Evolutionary conservation across 192 early-diverging fungal genomes (phyloP).

Genomic region (Coemansia javaensis): DNA sequence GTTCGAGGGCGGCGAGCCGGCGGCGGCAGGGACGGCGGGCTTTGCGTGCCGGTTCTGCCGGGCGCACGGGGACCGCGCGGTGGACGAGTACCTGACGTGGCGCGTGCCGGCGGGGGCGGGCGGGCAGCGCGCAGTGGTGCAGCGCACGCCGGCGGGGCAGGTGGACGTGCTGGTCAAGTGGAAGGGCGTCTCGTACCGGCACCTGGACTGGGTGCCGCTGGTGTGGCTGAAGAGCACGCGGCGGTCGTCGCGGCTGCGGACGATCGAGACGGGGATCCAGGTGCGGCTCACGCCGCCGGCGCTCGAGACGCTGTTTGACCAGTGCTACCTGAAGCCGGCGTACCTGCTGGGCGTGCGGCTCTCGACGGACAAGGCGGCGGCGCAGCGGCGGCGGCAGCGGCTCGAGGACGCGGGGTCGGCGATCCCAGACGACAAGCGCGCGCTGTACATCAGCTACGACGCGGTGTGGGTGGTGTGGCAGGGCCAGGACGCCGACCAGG

Average conservation of each 20-base stretch:
- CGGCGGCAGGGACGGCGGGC: not conserved
- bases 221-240: slow-evolving; percentile 12
- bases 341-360: slow-evolving; percentile 6
- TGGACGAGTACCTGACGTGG: slow-evolving; percentile 16
- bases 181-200: slow-evolving; percentile 24
- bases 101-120: not conserved
- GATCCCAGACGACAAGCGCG: not conserved
- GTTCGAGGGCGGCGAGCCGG: not conserved
- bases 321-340: not conserved
- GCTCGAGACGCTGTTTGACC: slow-evolving; percentile 5
- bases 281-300: not conserved
- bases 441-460: slow-evolving; percentile 6
- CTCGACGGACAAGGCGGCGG: not conserved
- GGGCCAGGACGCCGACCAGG: slow-evolving; percentile 9
- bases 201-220: slow-evolving; percentile 34
- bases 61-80: not conserved
- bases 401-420: not conserved
- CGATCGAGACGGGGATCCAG: not conserved
- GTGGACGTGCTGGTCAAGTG: slow-evolving; percentile 32
- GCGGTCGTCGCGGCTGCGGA: slow-evolving; percentile 1
- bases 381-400: slow-evolving; percentile 5
- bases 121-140: not conserved
- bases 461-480: slow-evolving; percentile 21
- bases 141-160: not conserved
- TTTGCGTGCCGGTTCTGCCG: slow-evolving; percentile 20